These are phyloP conservation scores for Clarireedia paspali DNA, from an alignment of 2,329 filamentous ascomycete genomes.

Conservation along the genomic window DNA sequence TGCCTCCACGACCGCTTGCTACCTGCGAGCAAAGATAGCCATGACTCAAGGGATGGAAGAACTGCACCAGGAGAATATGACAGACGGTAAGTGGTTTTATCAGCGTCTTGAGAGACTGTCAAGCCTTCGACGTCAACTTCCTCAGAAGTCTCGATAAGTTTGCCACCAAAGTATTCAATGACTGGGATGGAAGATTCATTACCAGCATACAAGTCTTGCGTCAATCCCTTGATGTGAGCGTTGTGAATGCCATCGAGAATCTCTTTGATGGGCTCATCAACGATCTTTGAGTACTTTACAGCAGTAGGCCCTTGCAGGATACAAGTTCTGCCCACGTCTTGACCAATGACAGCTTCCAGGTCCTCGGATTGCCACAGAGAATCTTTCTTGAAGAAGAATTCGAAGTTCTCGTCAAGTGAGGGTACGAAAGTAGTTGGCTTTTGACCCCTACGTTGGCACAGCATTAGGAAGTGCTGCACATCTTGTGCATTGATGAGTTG, in stretches of 20 bases:
- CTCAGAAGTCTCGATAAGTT: slow-evolving; percentile 63
- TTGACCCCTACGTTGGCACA: slow-evolving; percentile 86
- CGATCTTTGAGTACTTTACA: slow-evolving; percentile 77
- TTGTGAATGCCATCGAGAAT: slow-evolving; percentile 89
- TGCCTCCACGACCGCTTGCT: slow-evolving; percentile 85
- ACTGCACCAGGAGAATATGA: slow-evolving; percentile 65
- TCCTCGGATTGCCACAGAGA: slow-evolving; percentile 99
- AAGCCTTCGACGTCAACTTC: slow-evolving; percentile 79
- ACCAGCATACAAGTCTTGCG: slow-evolving; percentile 70
- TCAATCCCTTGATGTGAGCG: slow-evolving; percentile 73
- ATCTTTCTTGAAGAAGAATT: slow-evolving; percentile 99
- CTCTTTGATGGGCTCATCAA: slow-evolving; percentile 91
- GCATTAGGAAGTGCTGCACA: slow-evolving; percentile 89
- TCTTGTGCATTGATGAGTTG: slow-evolving; percentile 98
- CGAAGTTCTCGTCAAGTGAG: slow-evolving; percentile 91
- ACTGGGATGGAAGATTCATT: slow-evolving; percentile 70
- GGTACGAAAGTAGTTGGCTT: slow-evolving; percentile 97
- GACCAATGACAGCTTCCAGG: slow-evolving; percentile 86
- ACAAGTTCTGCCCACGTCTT: slow-evolving; percentile 93
- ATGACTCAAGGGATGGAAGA: slow-evolving; percentile 72
- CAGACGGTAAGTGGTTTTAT: slow-evolving; percentile 79
- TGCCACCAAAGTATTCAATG: slow-evolving; percentile 93
- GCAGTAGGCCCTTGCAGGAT: slow-evolving; percentile 94
- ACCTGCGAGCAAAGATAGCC: slow-evolving; percentile 84
- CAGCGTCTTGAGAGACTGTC: slow-evolving; percentile 68